These are phyloP conservation scores for Penicillium sp. DNA, from an alignment of 2,329 filamentous ascomycete species.

Conservation along the genomic window DNA sequence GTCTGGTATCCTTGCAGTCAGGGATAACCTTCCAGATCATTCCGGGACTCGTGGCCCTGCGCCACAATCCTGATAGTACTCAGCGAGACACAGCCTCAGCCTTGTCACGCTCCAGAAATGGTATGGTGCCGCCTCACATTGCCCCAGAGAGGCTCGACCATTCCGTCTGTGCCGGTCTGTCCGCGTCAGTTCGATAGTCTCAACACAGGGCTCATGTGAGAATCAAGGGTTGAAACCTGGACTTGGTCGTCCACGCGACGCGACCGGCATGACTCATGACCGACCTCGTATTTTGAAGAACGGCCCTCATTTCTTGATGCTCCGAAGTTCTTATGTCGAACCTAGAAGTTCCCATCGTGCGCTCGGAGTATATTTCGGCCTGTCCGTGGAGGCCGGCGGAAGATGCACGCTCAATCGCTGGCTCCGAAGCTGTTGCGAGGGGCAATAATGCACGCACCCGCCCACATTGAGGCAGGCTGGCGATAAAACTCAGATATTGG, in stretches of 20 bases:
- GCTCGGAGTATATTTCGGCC: not conserved
- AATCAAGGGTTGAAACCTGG: not conserved
- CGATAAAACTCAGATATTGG: not conserved
- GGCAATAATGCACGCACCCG: slow-evolving; percentile 2
- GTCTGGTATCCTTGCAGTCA: not conserved
- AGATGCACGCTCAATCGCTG: not conserved
- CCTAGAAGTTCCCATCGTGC: not conserved
- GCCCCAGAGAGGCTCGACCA: slow-evolving; percentile 1
- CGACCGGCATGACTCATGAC: not conserved
- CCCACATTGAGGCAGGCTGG: not conserved
- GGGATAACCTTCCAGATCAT: not conserved
- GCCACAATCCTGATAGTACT: slow-evolving; percentile 1
- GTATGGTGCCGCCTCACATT: slow-evolving; percentile 4
- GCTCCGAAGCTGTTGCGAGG: not conserved
- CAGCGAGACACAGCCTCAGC: slow-evolving; percentile 4
- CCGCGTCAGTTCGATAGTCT: not conserved
- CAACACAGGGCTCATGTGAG: not conserved
- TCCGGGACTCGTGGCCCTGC: not conserved
- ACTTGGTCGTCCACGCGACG: slow-evolving; percentile 1
- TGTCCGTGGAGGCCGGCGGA: not conserved
- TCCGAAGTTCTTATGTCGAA: not conserved
- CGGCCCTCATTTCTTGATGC: not conserved
- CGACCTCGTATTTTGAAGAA: not conserved
- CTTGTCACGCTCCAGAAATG: slow-evolving; percentile 4
- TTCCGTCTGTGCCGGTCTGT: not conserved